Evolutionary conservation across 352 stramenopile genomes (phyloP).

Genomic region (Globisporangium spiculum): DNA sequence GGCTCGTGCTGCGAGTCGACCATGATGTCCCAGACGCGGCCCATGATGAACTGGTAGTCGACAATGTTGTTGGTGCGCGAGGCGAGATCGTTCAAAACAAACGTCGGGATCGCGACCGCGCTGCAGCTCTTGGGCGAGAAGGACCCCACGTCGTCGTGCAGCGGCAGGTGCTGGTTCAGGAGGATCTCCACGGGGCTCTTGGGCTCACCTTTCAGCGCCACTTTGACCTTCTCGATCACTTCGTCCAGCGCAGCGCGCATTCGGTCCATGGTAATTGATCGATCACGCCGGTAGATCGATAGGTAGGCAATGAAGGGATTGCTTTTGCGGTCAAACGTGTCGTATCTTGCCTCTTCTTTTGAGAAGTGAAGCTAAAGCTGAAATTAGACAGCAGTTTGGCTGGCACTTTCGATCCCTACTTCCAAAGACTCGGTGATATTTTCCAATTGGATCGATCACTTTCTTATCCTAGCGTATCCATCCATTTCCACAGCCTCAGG

Average conservation of each 20-base stretch:
- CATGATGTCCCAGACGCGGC: slow-evolving; percentile 66
- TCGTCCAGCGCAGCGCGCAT: slow-evolving; percentile 56
- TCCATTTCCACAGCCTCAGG: background rate
- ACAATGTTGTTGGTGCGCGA: slow-evolving; percentile 69
- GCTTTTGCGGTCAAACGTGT: background rate
- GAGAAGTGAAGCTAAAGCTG: background rate
- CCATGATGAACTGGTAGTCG: slow-evolving; percentile 71
- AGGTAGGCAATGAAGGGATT: background rate
- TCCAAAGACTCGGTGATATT: background rate
- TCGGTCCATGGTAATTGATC: slow-evolving; percentile 38
- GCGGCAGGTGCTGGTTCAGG: slow-evolving; percentile 55
- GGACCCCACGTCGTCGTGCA: slow-evolving; percentile 46
- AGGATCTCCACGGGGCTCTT: slow-evolving; percentile 63
- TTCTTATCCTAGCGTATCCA: background rate
- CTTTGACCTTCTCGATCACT: slow-evolving; percentile 62
- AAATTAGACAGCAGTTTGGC: background rate
- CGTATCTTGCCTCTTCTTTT: background rate
- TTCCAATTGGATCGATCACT: background rate
- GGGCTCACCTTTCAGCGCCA: slow-evolving; percentile 45
- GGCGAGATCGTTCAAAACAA: slow-evolving; percentile 55
- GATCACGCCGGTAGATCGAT: background rate
- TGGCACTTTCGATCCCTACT: background rate
- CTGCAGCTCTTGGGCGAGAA: slow-evolving; percentile 41
- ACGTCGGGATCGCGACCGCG: slow-evolving; percentile 42
- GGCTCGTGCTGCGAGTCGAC: slow-evolving; percentile 57